Conservation (phyloP, 768 basidiomycete genomes). For the Trametopsis cervina region DNA sequence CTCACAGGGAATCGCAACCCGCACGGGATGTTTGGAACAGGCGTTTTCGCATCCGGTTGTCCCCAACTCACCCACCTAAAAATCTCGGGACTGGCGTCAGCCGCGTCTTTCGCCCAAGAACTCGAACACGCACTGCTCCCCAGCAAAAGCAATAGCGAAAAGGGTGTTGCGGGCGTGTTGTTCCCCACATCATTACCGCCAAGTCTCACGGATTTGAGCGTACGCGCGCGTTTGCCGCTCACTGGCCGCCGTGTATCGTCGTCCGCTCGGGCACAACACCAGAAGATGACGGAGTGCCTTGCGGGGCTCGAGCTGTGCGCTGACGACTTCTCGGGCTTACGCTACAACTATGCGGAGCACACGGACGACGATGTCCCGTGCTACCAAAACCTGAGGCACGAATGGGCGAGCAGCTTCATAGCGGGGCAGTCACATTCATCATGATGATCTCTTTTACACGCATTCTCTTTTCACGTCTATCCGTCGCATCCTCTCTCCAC, state of each 20-base stretch:
- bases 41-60: slow-evolving; percentile 31
- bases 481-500: too few relatives aligned
- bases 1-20: slow-evolving; percentile 46
- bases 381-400: neutral
- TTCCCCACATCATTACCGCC: neutral
- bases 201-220: neutral
- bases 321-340: neutral
- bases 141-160: neutral
- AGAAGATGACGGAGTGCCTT: neutral
- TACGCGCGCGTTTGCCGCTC: neutral
- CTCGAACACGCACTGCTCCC: slow-evolving; percentile 23
- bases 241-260: neutral
- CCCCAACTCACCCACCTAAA: slow-evolving; percentile 33
- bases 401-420: neutral
- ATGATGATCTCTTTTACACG: too few relatives aligned
- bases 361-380: neutral
- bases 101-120: slow-evolving; percentile 36
- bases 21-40: slow-evolving; percentile 35
- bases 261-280: neutral
- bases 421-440: too few relatives aligned
- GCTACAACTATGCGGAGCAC: neutral
- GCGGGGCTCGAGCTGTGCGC: neutral
- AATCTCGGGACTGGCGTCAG: slow-evolving; percentile 37
- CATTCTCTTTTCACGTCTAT: too few relatives aligned
- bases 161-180: neutral